phyloP scores from a whole-genome alignment of 441 rosid genomes.

The Rhodomyrtus psidioides region DNA sequence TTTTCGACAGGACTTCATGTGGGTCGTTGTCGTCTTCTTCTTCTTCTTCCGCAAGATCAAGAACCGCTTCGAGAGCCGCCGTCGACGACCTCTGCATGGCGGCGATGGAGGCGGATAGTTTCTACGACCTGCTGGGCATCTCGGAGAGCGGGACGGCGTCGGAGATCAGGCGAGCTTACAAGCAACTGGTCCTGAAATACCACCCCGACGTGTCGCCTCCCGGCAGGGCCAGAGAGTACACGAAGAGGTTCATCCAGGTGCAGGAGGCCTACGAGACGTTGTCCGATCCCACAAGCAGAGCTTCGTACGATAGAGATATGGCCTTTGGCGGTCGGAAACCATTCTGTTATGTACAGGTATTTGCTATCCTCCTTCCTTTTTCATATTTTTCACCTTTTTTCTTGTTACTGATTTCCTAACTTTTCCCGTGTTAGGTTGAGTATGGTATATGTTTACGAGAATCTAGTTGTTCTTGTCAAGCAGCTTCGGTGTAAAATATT shows the following conservation, averaged over 20 bases:
- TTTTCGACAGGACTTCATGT: background rate
- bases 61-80: background rate
- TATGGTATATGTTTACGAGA: background rate
- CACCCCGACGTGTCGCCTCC: constrained; percentile 5
- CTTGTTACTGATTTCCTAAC: background rate
- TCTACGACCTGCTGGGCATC: constrained; percentile 1
- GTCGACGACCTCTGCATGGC: background rate
- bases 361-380: background rate
- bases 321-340: background rate
- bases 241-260: background rate
- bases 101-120: background rate
- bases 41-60: background rate
- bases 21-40: background rate
- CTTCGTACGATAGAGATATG: background rate
- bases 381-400: background rate
- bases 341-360: background rate
- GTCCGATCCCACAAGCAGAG: background rate
- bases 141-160: background rate
- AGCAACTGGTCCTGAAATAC: background rate
- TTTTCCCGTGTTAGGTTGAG: background rate
- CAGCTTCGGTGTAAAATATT: background rate
- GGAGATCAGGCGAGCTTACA: constrained; percentile 5
- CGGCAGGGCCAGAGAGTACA: background rate
- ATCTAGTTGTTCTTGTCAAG: background rate
- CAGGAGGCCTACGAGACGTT: constrained; percentile 4